These are phyloP conservation scores for Zygnema cylindricum DNA, from an alignment of 139 green algal genomes.

Conservation along the genomic window DNA sequence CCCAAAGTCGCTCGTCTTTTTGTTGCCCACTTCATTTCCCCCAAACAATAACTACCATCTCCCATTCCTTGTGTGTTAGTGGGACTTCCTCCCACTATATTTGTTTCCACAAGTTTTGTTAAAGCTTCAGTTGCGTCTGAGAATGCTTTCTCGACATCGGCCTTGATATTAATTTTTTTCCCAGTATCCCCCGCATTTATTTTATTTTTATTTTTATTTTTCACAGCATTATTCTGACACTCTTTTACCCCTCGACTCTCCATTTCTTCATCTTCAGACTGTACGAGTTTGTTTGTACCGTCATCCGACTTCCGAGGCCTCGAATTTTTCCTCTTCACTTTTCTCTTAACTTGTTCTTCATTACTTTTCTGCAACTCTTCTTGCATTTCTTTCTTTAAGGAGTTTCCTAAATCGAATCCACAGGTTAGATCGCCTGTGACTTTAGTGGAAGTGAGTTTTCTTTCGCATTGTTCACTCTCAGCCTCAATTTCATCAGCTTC, in stretches of 20 bases:
- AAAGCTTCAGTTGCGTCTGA: background rate
- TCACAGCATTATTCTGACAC: too few species aligned
- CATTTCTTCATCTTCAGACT: background rate
- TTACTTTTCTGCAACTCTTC: background rate
- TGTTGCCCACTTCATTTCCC: constrained; percentile 5
- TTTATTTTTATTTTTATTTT: too few species aligned
- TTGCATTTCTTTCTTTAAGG: too few species aligned
- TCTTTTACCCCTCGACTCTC: background rate
- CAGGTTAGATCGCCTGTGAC: too few species aligned
- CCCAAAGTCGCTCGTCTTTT: background rate
- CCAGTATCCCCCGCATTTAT: background rate
- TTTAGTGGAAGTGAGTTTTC: background rate
- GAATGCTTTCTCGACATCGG: background rate
- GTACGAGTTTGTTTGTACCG: background rate
- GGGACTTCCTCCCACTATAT: constrained; percentile 2
- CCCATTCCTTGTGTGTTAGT: background rate
- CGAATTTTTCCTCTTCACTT: background rate
- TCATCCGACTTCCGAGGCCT: background rate
- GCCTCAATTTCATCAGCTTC: background rate
- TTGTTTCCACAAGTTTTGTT: constrained; percentile 4
- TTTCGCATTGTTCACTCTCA: background rate
- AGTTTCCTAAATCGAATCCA: too few species aligned
- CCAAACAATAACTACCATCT: background rate
- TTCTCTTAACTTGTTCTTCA: background rate
- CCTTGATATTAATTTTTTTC: background rate